Evolutionary conservation across 1,284 basidiomycete genomes (phyloP), one percentile per base, ranked within the genome.

Genomic region (Wallemia mellicola): DNA sequence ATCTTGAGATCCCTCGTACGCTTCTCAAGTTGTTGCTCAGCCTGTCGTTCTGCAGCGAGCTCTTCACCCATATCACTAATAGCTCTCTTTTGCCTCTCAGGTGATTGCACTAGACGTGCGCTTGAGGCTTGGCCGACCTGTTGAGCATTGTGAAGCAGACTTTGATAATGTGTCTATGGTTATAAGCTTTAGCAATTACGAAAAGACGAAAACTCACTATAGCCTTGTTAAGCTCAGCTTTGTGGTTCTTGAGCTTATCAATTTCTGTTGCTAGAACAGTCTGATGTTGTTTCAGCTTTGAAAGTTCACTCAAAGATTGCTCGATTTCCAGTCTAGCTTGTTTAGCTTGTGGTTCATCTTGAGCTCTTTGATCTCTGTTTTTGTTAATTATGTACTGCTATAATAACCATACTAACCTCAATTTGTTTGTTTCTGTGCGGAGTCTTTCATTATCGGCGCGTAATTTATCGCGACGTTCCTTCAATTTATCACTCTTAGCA

Each of bases 31-130:
- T 74, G 68, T 0, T 74, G 72, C 17, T 83, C 73, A 0, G 73
- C 73, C 60, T 61, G 60, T 58, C 67, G 75, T 76, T 70, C 82
- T 77, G 64, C 81, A 76, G 64, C 80, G 76, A 60, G 75, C 0
- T 75, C 77, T 9, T 71, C 66, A 2, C 76, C 74, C 82, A 88
- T 86, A 26, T 77, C 75, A 17, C 74, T 70, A 62, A 91, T 88
- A 55, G 79, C 81, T 60, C 80, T 78, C 67, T 80, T 81, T 64
- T 88, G 81, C 32, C 86, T 76, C 56, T 91, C 86, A 0, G 86
- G 86, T 0, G 84, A 86, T 65, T 85, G 83, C 1, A 91, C 85
- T 61, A 91, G 81, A 27, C 85, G 78, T 14, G 77, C 72, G 58
- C 78, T 75, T 0, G 79, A 78, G 55, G 79, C 75, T 9, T 57